These are phyloP conservation scores for Clavispora asparagi DNA, from an alignment of 805 yeast genomes.

Conservation along the genomic window DNA sequence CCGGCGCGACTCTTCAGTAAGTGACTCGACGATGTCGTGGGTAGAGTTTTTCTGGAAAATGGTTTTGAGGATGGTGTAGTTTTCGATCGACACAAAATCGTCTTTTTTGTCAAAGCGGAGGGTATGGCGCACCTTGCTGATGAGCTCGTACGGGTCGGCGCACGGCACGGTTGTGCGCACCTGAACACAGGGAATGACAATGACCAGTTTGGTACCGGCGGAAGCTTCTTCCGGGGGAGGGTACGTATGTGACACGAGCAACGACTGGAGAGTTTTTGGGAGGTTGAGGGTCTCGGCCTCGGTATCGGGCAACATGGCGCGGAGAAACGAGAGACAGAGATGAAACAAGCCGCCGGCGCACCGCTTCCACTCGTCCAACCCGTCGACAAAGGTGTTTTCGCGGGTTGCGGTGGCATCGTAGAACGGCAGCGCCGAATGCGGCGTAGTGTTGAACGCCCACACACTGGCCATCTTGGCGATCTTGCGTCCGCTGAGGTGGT, in stretches of 20 bases:
- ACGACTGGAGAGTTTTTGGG: conserved; percentile 62
- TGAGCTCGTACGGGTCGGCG: conserved; percentile 50
- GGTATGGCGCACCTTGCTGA: conserved; percentile 44
- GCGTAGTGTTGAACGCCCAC: conserved; percentile 72
- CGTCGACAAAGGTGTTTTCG: conserved; percentile 53
- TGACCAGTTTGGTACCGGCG: conserved; percentile 31
- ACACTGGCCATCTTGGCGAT: conserved; percentile 76
- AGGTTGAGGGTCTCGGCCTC: conserved; percentile 53
- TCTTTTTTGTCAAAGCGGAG: conserved; percentile 67
- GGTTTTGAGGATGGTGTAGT: conserved; percentile 67
- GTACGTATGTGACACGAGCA: conserved; percentile 61
- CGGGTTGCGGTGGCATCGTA: conserved; percentile 30
- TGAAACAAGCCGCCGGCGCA: conserved; percentile 87
- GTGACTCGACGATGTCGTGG: conserved; percentile 51
- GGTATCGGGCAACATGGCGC: conserved; percentile 70
- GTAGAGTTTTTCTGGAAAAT: conserved; percentile 55
- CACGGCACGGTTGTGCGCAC: conserved; percentile 49
- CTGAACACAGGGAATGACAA: conserved; percentile 59
- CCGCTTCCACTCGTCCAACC: conserved; percentile 70
- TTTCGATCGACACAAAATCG: conserved; percentile 68
- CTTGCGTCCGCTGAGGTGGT: conserved; percentile 75
- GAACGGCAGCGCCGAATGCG: conserved; percentile 26
- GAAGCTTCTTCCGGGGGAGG: conserved; percentile 55
- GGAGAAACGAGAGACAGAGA: conserved; percentile 65
- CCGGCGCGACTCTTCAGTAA: conserved; percentile 71